Evolutionary conservation across 2,329 filamentous ascomycete genomes (phyloP).

Genomic region (Ophiostoma sp.): DNA sequence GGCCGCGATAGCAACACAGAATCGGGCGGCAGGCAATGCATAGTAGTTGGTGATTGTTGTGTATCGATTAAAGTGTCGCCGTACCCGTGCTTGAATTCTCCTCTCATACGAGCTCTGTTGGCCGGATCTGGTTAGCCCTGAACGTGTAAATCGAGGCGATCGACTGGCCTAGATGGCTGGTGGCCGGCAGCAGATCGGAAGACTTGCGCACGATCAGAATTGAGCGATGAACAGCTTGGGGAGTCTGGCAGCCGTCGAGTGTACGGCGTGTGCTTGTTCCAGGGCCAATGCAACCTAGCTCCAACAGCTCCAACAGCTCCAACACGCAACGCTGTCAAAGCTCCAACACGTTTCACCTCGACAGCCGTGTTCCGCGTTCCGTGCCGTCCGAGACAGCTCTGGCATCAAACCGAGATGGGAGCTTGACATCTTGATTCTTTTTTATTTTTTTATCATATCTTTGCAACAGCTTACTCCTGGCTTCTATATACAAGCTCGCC

Average conservation of each 20-base stretch:
- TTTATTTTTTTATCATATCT: not conserved
- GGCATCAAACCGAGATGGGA: not conserved
- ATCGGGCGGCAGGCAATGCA: not conserved
- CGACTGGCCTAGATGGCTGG: not conserved
- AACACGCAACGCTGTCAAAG: not conserved
- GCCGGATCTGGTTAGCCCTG: not conserved
- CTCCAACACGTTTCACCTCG: conserved; percentile 8
- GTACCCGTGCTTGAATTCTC: not conserved
- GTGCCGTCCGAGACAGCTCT: not conserved
- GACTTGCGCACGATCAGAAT: not conserved
- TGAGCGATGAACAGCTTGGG: not conserved
- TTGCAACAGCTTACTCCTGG: not conserved
- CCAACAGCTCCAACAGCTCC: not conserved
- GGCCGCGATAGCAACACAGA: not conserved
- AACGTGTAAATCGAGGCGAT: not conserved
- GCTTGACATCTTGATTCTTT: not conserved
- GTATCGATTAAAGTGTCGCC: conserved; percentile 32
- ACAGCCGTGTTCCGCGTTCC: conserved; percentile 3
- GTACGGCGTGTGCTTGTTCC: not conserved
- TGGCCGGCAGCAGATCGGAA: not conserved
- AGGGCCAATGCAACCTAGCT: not conserved
- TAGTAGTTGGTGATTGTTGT: not conserved
- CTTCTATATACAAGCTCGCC: not conserved
- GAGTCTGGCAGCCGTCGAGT: not conserved
- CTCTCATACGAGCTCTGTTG: not conserved